Base-by-base conservation (phyloP, 2,329 filamentous ascomycete genomes). In the Lachnum nothofagi region DNA sequence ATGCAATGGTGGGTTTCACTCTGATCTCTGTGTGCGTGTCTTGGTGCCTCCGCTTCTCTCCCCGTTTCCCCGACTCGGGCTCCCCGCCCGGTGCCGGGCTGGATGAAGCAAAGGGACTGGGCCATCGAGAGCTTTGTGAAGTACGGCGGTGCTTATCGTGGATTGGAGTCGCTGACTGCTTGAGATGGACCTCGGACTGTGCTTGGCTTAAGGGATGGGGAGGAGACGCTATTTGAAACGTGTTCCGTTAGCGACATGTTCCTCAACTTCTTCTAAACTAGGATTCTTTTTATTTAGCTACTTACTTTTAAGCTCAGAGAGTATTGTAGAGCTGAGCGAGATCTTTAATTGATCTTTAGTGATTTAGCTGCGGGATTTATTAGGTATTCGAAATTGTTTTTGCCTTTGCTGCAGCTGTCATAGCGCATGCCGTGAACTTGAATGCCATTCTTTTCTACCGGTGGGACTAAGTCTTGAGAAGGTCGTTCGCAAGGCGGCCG, bases 281-380 rank as follows among this genome's bases (percentile, higher is more conserved):
- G 24, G 43, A 22, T 42, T 23, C 37, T 53, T 14, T 31, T 49
- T 8, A 49, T 2, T 33, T 33, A 45, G 40, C 34, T 46, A 51
- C 10, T 59, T 54, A 59, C 50, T 40, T 59, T 53, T 42, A 53
- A 57, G 52, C 47, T 51, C n/a, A 48, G 42, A 10, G 16, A 57
- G 2, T 19, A 56, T 51, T 10, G 33, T 56, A 52, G 49, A 43
- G 23, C 53, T 56, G 23, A 59, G 52, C 48, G 51, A 59, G 49
- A 58, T 56, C 53, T 35, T 49, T 49, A 59, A 27, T 51, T 59
- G 48, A 56, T 55, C 51, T 53, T 56, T 25, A 55, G 48, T 55
- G 43, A 56, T 48, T 49, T 31, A 57, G 38, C 20, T 33, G 25
- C 14, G 23, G 44, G 33, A n/a, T n/a, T 48, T 20, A 50, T 55